Evolutionary conservation across 352 stramenopile species (phyloP), one percentile per base, ranked within the genome.

Genomic region (Globisporangium mamillatum): DNA sequence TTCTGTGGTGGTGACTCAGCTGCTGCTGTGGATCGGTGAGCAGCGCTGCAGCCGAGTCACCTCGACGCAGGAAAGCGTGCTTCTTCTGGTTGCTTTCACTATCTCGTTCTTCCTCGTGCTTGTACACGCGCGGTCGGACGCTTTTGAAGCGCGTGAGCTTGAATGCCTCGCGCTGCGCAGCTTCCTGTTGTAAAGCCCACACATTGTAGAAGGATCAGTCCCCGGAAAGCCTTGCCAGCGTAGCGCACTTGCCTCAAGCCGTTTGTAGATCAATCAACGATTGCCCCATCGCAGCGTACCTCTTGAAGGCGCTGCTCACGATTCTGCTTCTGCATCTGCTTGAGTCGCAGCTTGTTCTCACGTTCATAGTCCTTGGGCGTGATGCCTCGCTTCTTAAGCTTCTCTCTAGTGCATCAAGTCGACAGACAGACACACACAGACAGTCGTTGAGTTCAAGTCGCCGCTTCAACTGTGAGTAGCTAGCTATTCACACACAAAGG

Each of bases 141-240:
- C 59, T 66, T 70, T 91, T 91, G 62, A 92, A 92, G 60, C 71
- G 82, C 38, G 76, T 79, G 6, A 92, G 68, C 67, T 91, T 92
- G 75, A 92, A 92, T 9, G 73, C 71, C 57, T 90, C 73, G 3
- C 70, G 77, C 20, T 72, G 59, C 8, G 72, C 48, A 27, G 65
- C 69, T 10, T 81, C 79, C 81, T 89, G 52, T 61, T 20, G 20
- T n/a, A 18, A 22, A 22, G 7, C 20, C 20, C 55, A 46, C 25
- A 25, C 55, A 60, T 20, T 18, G 10, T 1, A 46, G 3, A 22
- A 22, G 10, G 10, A 29, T 14, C 55, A 22, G 20, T 29, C 29
- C 20, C 12, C 44, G 18, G 16, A 50, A 50, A n/a, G 44, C 16
- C 44, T 50, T 22, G 16, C 5, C 44, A 22, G 2, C 20, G 14